Percentiles rank a stretch among this genome's conserved stretches.
phyloP scores from a whole-genome alignment of 2,329 filamentous ascomycete species.

The Fusarium pininemorale region DNA sequence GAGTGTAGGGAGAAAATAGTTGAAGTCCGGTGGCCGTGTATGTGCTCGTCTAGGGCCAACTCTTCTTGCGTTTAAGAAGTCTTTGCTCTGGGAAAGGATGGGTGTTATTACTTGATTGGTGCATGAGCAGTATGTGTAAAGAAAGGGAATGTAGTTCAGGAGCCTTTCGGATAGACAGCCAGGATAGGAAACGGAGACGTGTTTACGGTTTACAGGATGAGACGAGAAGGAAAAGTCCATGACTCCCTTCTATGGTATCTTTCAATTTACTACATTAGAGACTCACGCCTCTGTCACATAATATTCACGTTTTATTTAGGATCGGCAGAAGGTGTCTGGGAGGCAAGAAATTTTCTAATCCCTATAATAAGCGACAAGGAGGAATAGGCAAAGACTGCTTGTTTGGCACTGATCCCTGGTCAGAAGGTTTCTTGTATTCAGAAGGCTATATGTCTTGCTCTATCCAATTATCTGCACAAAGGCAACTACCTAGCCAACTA shows the following conservation, averaged over 20 bases:
- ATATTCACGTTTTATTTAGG: neutral
- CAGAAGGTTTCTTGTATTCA: neutral
- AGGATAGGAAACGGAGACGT: neutral
- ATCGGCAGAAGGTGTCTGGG: neutral
- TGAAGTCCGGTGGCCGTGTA: neutral
- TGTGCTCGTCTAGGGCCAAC: neutral
- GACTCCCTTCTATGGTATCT: neutral
- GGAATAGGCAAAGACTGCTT: neutral
- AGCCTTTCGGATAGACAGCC: neutral
- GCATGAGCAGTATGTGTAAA: constrained; percentile 21
- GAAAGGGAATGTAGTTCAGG: constrained; percentile 18
- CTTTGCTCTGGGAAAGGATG: constrained; percentile 19
- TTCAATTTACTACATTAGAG: constrained; percentile 7
- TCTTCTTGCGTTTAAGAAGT: constrained; percentile 6
- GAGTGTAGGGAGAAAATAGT: constrained; percentile 47
- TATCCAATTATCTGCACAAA: neutral
- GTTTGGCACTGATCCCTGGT: neutral
- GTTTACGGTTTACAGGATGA: neutral
- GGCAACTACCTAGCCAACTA: neutral
- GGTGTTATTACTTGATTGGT: constrained; percentile 16
- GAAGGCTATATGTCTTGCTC: neutral
- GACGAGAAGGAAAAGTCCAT: neutral
- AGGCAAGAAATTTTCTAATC: neutral
- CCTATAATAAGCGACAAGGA: neutral
- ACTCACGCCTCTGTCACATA: neutral